These are phyloP conservation scores for Magnaporthiopsis incrustans DNA, from an alignment of 2,329 filamentous ascomycete species.

Conservation along the genomic window DNA sequence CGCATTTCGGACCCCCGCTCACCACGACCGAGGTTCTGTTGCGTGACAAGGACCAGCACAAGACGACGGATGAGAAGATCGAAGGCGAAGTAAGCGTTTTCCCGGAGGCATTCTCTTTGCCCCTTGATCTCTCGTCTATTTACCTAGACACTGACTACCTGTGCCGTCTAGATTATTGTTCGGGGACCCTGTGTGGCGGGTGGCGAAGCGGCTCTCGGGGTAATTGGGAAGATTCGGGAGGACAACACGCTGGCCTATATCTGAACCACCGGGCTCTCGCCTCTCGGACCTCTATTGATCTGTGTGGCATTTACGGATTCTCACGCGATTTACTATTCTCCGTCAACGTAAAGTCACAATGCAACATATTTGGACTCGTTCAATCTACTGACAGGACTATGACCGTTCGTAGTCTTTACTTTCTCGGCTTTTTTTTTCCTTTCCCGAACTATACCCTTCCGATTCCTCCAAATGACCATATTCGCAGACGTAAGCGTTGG, in stretches of 20 bases:
- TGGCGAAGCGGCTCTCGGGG: constrained; percentile 54
- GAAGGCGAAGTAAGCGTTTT: constrained; percentile 52
- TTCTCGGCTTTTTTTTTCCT: no score
- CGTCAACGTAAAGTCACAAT: no score
- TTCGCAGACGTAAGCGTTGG: no score
- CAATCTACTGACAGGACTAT: no score
- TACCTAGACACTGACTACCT: constrained; percentile 8
- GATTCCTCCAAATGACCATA: no score
- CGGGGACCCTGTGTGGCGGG: constrained; percentile 67
- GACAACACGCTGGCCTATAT: constrained; percentile 65
- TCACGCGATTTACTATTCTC: not conserved
- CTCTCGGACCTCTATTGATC: not conserved
- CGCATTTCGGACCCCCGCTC: constrained; percentile 76
- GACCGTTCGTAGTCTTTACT: no score
- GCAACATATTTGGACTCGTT: not conserved
- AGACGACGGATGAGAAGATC: constrained; percentile 54
- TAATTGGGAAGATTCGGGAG: constrained; percentile 55
- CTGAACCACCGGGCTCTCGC: constrained; percentile 15
- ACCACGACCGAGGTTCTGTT: constrained; percentile 73
- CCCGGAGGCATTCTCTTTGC: not conserved
- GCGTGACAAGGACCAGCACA: constrained; percentile 50
- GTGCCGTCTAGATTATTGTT: constrained; percentile 51
- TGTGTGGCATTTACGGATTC: not conserved
- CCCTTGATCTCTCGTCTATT: not conserved
- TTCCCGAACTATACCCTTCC: no score